Evolutionary conservation across 2,329 filamentous ascomycete genomes (phyloP).

Genomic region (Calonectria henricotiae): DNA sequence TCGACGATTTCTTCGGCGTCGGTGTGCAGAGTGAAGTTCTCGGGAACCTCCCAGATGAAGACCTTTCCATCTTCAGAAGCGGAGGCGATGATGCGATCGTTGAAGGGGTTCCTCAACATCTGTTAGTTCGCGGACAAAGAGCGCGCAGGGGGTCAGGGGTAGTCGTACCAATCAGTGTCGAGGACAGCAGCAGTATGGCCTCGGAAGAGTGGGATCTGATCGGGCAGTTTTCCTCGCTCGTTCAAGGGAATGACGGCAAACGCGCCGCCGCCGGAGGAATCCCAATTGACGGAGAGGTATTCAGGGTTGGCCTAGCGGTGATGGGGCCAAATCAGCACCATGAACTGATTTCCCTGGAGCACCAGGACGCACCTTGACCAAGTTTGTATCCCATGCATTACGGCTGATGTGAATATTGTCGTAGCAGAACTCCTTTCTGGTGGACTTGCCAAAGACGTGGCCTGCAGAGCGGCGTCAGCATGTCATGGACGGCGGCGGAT

Average conservation of each 20-base stretch:
- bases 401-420: slow-evolving; percentile 97
- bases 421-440: slow-evolving; percentile 98
- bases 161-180: slow-evolving; percentile 92
- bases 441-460: slow-evolving; percentile 97
- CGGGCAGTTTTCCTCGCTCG: slow-evolving; percentile 92
- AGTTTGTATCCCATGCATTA: slow-evolving; percentile 99
- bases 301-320: slow-evolving; percentile 87
- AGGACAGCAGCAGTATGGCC: slow-evolving; percentile 96
- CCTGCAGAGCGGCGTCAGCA: slow-evolving; percentile 70
- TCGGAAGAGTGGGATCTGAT: slow-evolving; percentile 94
- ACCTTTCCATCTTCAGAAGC: slow-evolving; percentile 98
- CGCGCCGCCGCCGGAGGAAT: slow-evolving; percentile 93
- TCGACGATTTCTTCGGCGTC: slow-evolving; percentile 89
- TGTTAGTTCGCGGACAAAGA: slow-evolving; percentile 26
- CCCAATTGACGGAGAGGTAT: slow-evolving; percentile 98
- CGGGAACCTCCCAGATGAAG: slow-evolving; percentile 95
- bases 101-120: slow-evolving; percentile 87
- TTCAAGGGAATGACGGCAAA: slow-evolving; percentile 95
- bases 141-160: slow-evolving; percentile 37
- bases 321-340: slow-evolving; percentile 45
- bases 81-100: slow-evolving; percentile 93
- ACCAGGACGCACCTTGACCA: slow-evolving; percentile 84
- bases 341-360: slow-evolving; percentile 36
- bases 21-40: slow-evolving; percentile 87
- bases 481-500: slow-evolving; percentile 35